Evolutionary conservation across 768 basidiomycete species (phyloP), one percentile per base, ranked within the genome.

Genomic region (Mycena vulgaris): DNA sequence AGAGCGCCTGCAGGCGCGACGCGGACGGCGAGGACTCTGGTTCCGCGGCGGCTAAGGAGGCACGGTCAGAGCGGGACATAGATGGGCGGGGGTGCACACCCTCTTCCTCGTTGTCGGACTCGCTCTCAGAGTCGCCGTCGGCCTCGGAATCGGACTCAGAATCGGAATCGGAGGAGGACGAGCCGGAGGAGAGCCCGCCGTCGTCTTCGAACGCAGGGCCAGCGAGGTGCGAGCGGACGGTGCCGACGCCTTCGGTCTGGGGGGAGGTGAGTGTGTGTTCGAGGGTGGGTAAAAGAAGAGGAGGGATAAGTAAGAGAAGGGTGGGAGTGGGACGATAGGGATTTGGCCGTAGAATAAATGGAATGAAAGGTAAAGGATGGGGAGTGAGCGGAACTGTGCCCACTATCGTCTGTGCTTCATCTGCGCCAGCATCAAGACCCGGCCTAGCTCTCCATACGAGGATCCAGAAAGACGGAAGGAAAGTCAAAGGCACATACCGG

Each of bases 171-270:
- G 58, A 69, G 0, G 62, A 70, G 1, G 79, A 78, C 48, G 84
- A n/a, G n/a, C n/a, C 84, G 4, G 76, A 87, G 31, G 90, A 92
- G 13, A 94, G 81, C 5, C 91, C 89, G n/a, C 89, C 95, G 74
- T 95, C 95, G 75, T 96, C 95, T 77, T 92, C 87, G 71, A 88
- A 89, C 27, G 84, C 87, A 3, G 88, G 88, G 9, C 84, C 86
- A 5, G 70, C 77, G 23, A 88, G 83, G 76, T 89, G 82, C 3
- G 91, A 92, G 31, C 93, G 92, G 28, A 94, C 82, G 3, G 95
- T 96, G 59, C 95, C 95, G 31, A 96, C 90, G 28, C 95, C 93
- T 80, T 94, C 91, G 13, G 94, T 95, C 95, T 96, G 75, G 48
- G 37, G 42, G 33, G 56, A 28, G 23, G 58, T 25, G 57, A 55